Evolutionary conservation across 2,329 filamentous ascomycete genomes (phyloP).

Genomic region (Stemphylium vesicarium): DNA sequence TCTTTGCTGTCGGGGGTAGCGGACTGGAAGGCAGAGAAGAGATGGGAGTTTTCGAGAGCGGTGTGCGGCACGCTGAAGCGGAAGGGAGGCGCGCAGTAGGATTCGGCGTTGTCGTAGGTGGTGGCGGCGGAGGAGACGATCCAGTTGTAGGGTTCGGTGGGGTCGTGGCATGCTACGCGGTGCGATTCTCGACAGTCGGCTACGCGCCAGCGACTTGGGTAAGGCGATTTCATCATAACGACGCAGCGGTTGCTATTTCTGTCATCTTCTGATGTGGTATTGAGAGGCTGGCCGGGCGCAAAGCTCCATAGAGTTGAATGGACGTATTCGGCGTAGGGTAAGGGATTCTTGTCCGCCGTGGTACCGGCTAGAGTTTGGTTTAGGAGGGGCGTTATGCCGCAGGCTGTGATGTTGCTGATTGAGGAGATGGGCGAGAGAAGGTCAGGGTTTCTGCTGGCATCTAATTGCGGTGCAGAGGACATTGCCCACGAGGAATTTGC

Average conservation of each 20-base stretch:
- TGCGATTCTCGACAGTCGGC: constrained; percentile 60
- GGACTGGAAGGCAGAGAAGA: constrained; percentile 48
- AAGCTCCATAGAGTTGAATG: constrained; percentile 66
- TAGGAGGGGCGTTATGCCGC: constrained; percentile 66
- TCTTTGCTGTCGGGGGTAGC: constrained; percentile 5
- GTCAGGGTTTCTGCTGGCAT: constrained; percentile 30
- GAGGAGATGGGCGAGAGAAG: constrained; percentile 30
- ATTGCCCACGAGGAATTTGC: constrained; percentile 57
- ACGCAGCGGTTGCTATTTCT: constrained; percentile 59
- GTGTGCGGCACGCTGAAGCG: constrained; percentile 65
- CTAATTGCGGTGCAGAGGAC: constrained; percentile 24
- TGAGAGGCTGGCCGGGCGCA: constrained; percentile 62
- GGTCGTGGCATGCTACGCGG: constrained; percentile 63
- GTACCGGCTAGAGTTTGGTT: constrained; percentile 61
- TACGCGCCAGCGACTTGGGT: constrained; percentile 63
- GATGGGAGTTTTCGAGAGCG: constrained; percentile 67
- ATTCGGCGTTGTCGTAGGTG: constrained; percentile 53
- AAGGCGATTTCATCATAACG: constrained; percentile 54
- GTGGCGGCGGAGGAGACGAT: constrained; percentile 53
- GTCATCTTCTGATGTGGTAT: constrained; percentile 46
- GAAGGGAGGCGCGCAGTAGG: constrained; percentile 57
- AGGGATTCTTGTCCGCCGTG: constrained; percentile 57
- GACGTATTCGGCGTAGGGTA: constrained; percentile 59
- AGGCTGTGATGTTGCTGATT: constrained; percentile 56
- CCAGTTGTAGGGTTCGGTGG: constrained; percentile 64